These are phyloP conservation scores for Nitzschia palea DNA, from an alignment of 108 stramenopile species.

Conservation along the genomic window DNA sequence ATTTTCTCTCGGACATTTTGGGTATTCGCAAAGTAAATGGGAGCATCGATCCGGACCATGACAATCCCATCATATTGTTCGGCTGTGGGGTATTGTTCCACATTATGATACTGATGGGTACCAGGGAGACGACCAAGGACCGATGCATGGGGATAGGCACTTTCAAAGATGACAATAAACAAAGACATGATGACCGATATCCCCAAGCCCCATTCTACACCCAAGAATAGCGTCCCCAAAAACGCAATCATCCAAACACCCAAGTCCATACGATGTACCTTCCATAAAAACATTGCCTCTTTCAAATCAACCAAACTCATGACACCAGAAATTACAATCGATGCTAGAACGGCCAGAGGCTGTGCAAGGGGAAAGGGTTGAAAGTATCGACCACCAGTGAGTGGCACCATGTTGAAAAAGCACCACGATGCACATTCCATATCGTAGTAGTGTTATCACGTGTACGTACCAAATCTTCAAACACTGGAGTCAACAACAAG, in stretches of 20 bases:
- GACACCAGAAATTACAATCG: constrained; percentile 78
- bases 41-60: constrained; percentile 60
- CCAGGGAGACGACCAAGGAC: constrained; percentile 67
- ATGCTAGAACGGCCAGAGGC: constrained; percentile 48
- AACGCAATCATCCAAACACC: constrained; percentile 59
- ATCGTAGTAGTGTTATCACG: neutral
- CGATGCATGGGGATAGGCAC: constrained; percentile 62
- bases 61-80: constrained; percentile 58
- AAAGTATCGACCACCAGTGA: neutral
- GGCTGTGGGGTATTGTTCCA: constrained; percentile 55
- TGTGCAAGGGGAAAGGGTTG: neutral
- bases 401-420: neutral
- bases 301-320: constrained; percentile 55
- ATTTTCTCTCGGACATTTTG: constrained; percentile 46
- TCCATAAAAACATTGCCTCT: constrained; percentile 61
- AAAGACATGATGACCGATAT: constrained; percentile 62
- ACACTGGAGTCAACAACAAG: constrained; percentile 71
- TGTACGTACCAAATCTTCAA: constrained; percentile 62
- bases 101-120: constrained; percentile 53
- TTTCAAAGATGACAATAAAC: constrained; percentile 56
- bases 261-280: constrained; percentile 68
- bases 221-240: constrained; percentile 58
- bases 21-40: constrained; percentile 70
- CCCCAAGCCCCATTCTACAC: constrained; percentile 67
- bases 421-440: neutral